A percentile compares a stretch with the other conserved stretches of the same genome.
These are phyloP conservation scores for Macrophomina phaseolina DNA, from an alignment of 2,329 filamentous ascomycete species.

Conservation along the genomic window DNA sequence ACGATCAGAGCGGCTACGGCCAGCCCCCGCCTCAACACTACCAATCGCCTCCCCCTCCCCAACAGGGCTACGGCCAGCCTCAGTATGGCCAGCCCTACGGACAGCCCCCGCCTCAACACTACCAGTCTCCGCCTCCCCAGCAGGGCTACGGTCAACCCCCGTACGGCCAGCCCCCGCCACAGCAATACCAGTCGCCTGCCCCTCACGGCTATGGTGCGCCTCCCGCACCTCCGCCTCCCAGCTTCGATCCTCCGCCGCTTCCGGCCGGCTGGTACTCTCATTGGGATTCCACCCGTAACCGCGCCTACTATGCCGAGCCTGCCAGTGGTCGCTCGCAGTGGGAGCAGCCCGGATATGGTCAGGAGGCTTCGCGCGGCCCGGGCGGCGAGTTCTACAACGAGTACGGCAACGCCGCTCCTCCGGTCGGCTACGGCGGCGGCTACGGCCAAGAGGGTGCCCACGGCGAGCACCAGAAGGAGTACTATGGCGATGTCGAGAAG, in stretches of 20 bases:
- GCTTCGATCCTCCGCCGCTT: slow-evolving; percentile 54
- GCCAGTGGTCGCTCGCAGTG: slow-evolving; percentile 68
- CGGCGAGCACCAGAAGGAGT: slow-evolving; percentile 20
- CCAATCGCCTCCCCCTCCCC: slow-evolving; percentile 25
- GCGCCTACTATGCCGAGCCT: slow-evolving; percentile 70
- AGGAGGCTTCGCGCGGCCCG: slow-evolving; percentile 34
- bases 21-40: slow-evolving; percentile 32
- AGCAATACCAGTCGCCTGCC: slow-evolving; percentile 26
- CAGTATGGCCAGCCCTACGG: slow-evolving; percentile 33
- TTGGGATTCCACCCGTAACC: slow-evolving; percentile 66
- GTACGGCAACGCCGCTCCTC: slow-evolving; percentile 26
- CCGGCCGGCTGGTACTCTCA: slow-evolving; percentile 67
- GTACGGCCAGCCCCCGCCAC: slow-evolving; percentile 37
- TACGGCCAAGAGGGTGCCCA: slow-evolving; percentile 30
- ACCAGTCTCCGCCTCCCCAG: slow-evolving; percentile 22
- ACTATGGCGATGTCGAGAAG: slow-evolving; percentile 37
- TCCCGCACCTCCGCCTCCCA: slow-evolving; percentile 38
- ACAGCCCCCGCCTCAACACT: slow-evolving; percentile 36
- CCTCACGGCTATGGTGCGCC: slow-evolving; percentile 32
- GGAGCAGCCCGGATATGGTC: slow-evolving; percentile 59
- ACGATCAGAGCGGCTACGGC: slow-evolving; percentile 29
- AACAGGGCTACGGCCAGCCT: slow-evolving; percentile 34
- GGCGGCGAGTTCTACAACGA: slow-evolving; percentile 28
- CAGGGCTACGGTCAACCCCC: slow-evolving; percentile 35
- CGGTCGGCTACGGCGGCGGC: slow-evolving; percentile 19